Evolutionary conservation across 331 rosid genomes (phyloP).

Genomic region (Quercus lobata): DNA sequence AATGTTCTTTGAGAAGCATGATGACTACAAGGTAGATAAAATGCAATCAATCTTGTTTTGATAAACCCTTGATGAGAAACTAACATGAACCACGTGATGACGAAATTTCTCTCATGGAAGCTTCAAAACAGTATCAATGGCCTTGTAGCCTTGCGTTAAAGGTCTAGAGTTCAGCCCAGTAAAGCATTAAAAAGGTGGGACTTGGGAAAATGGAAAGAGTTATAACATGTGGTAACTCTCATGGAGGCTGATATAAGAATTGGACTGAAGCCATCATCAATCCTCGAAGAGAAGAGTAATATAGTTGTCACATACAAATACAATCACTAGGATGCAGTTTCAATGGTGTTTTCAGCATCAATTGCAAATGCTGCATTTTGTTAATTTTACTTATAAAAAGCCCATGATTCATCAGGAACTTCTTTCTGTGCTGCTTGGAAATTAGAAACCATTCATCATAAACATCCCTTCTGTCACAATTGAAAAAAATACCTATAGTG

Average conservation of each 20-base stretch:
- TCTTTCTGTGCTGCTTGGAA: neutral
- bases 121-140: neutral
- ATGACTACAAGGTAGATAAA: constrained; percentile 68
- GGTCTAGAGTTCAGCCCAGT: neutral
- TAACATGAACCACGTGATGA: neutral
- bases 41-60: neutral
- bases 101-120: neutral
- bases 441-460: neutral
- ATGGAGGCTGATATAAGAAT: neutral
- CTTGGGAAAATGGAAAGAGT: neutral
- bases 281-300: neutral
- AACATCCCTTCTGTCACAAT: neutral
- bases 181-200: neutral
- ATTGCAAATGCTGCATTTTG: too few species aligned
- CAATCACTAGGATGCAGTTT: neutral
- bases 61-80: neutral
- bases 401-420: neutral
- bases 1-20: constrained; percentile 93
- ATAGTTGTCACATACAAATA: neutral
- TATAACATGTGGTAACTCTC: neutral
- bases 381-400: too few species aligned
- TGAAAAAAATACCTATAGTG: neutral
- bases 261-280: neutral
- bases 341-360: too few species aligned
- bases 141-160: neutral